A percentile compares a stretch with the other conserved stretches of the same genome.
Conservation (phyloP, 257 asterid genomes). For the Euphrasia confusa region DNA sequence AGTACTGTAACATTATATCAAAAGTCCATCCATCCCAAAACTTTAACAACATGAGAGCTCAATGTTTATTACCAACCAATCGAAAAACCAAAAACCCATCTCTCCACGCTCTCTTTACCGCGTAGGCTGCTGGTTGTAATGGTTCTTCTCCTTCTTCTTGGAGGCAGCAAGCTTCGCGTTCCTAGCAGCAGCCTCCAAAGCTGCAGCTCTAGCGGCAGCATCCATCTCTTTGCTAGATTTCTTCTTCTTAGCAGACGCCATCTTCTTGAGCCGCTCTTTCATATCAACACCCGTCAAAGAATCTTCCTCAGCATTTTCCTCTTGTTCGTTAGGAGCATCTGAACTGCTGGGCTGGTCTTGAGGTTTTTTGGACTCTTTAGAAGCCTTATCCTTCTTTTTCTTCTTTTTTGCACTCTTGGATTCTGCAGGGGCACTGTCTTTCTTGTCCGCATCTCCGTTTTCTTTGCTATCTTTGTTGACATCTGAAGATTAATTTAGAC, state of each 20-base stretch:
- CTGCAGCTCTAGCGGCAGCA: conserved; percentile 79
- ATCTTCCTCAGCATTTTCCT: conserved; percentile 44
- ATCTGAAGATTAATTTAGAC: conserved; percentile 28
- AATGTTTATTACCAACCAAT: conserved; percentile 31
- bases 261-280: conserved; percentile 74
- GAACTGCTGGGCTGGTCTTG: conserved; percentile 43
- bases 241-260: conserved; percentile 74
- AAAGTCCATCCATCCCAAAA: conserved; percentile 30
- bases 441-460: conserved; percentile 51
- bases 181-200: conserved; percentile 92
- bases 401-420: conserved; percentile 85
- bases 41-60: conserved; percentile 26
- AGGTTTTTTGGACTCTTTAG: conserved; percentile 63
- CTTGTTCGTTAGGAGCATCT: conserved; percentile 42
- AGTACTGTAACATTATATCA: conserved; percentile 24
- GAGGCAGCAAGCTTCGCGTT: conserved; percentile 83
- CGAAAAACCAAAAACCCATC: conserved; percentile 18
- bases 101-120: conserved; percentile 37
- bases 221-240: conserved; percentile 86
- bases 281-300: conserved; percentile 44
- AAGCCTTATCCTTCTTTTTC: conserved; percentile 77
- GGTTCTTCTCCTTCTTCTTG: conserved; percentile 94
- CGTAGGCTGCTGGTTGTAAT: conserved; percentile 87
- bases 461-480: conserved; percentile 38
- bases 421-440: conserved; percentile 59